Base-by-base conservation (phyloP, 2,329 filamentous ascomycete genomes). In the Penicillium sp. region DNA sequence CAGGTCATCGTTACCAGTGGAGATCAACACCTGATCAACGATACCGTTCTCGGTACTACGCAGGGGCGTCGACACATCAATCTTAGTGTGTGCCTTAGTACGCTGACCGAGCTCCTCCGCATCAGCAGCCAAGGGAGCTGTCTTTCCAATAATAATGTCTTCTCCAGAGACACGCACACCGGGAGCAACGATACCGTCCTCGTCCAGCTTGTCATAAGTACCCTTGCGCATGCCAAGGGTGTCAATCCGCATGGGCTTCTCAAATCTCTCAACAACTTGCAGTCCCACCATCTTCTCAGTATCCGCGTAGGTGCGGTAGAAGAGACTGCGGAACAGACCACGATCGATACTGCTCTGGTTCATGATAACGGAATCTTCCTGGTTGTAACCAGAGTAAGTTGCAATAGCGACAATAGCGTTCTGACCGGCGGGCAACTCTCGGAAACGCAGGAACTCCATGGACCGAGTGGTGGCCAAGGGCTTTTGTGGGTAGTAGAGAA, bases 301-400 rank as follows among this genome's bases (percentile, higher is more conserved):
- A 71, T 99, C 94, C 33, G 92, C 96, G 77, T 99, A 99, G 12
- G 93, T 92, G 66, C 96, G 88, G 85, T 96, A 99, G 82, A 97
- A 99, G 54, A 99, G 79, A 84, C 92, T 97, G 70, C 96, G 86
- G 88, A 99, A 99, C 5, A 99, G 83, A 62, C 94, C 94, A 71
- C 94, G 90, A 76, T 99, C 94, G 70, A 99, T 97, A 77, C 92
- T 96, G 79, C 92, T 97, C 80, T 99, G 94, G 77, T 99, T 99
- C 94, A 99, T 97, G 70, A 99, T 96, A 66, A 99, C 93, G 66
- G 94, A 99, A 86, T 99, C 94, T 91, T 99, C 94, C 75, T 99
- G 96, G 77, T 99, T 99, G 82, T 99, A 99, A 59, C 94, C 94
- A 54, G 93, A 96, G 78, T 99, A 99, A 75, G 90, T 96, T 59